These are phyloP conservation scores for Actinomortierella ambigua DNA, from an alignment of 371 early-diverging fungal species.

Conservation along the genomic window DNA sequence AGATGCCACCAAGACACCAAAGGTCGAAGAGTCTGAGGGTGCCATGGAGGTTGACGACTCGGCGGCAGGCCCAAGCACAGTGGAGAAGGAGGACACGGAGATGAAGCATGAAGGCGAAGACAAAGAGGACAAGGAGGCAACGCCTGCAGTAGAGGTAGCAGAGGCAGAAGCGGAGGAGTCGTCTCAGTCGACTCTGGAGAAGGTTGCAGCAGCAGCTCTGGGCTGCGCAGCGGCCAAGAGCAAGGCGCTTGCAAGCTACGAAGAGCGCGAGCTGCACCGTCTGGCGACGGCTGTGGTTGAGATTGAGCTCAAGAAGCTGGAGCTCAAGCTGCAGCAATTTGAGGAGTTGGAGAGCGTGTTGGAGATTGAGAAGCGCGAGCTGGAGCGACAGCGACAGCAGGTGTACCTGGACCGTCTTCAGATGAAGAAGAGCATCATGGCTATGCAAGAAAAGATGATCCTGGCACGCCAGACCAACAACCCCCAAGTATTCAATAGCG, in stretches of 20 bases:
- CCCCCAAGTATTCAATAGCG: conserved; percentile 17
- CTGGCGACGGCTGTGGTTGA: conserved; percentile 84
- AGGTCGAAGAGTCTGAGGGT: conserved; percentile 8
- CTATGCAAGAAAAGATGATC: conserved; percentile 57
- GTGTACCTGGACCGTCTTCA: conserved; percentile 79
- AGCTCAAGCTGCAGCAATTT: conserved; percentile 90
- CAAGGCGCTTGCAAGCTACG: conserved; percentile 60
- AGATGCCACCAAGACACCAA: conserved; percentile 19
- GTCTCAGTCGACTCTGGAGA: conserved; percentile 57
- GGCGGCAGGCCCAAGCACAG: conserved; percentile 14
- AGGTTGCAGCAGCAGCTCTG: conserved; percentile 67
- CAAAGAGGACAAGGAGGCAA: conserved; percentile 77
- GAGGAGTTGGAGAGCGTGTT: conserved; percentile 88
- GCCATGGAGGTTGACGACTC: conserved; percentile 13
- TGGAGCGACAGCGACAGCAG: conserved; percentile 83
- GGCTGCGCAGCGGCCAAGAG: conserved; percentile 75
- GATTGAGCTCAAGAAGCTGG: conserved; percentile 84
- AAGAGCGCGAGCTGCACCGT: conserved; percentile 48
- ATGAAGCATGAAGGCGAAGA: conserved; percentile 64
- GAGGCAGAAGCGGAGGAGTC: conserved; percentile 8
- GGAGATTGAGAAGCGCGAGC: conserved; percentile 81
- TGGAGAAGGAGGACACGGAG: conserved; percentile 22
- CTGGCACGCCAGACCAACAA: conserved; percentile 24
- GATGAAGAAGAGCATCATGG: conserved; percentile 59
- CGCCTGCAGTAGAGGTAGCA: not conserved